A percentile compares a stretch with the other conserved stretches of the same genome.
These are phyloP conservation scores for Sordariomycetes sp. DNA, from an alignment of 2,329 filamentous ascomycete genomes.

Conservation along the genomic window DNA sequence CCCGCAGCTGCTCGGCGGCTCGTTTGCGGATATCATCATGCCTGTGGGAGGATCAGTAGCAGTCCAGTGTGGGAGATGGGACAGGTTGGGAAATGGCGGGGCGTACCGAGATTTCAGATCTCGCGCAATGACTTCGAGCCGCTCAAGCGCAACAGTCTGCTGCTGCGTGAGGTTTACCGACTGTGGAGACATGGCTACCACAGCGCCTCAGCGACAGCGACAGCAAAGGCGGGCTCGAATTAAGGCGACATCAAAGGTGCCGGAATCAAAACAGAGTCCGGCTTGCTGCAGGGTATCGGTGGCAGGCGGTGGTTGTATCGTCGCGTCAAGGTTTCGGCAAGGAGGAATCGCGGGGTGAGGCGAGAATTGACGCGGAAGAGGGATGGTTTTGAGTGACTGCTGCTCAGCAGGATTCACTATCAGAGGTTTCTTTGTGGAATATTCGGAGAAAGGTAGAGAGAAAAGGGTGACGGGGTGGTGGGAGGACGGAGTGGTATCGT, in stretches of 20 bases:
- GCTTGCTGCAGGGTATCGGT: neutral
- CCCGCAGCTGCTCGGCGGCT: constrained; percentile 41
- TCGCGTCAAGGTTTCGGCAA: neutral
- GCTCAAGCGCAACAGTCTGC: constrained; percentile 42
- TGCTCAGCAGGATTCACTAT: too few relatives aligned
- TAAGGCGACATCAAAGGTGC: neutral
- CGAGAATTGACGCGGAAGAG: neutral
- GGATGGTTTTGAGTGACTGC: neutral
- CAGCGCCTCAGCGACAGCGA: constrained; percentile 5
- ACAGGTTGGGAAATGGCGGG: neutral
- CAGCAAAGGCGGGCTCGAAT: neutral
- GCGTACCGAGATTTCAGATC: constrained; percentile 45
- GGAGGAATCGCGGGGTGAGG: neutral
- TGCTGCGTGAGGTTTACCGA: constrained; percentile 16
- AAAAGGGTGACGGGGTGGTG: neutral
- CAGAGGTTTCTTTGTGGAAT: neutral
- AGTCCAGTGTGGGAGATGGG: neutral
- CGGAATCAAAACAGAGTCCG: neutral
- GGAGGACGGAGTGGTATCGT: neutral
- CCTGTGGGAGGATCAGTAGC: constrained; percentile 3
- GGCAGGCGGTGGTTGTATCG: neutral
- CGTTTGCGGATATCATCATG: constrained; percentile 40
- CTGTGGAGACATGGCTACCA: constrained; percentile 4
- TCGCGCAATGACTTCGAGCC: constrained; percentile 41
- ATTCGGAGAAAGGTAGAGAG: neutral